Percentiles rank a stretch among this genome's conserved stretches.
Conservation (phyloP, 2,329 filamentous ascomycete species). For the Penicillium brevicompactum region DNA sequence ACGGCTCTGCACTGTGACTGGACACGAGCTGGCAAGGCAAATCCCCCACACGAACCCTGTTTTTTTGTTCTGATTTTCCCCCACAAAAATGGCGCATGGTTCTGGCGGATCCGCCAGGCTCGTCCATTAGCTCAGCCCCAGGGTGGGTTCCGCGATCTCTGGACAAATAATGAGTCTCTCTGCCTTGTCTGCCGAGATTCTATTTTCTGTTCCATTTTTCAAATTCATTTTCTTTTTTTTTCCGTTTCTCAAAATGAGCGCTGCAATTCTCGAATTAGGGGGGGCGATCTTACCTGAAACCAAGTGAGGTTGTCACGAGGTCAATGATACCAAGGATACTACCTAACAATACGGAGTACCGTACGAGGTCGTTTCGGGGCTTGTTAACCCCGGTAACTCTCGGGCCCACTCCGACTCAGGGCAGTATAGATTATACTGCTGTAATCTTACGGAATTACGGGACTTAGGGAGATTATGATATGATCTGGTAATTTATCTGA, state of each 20-base stretch:
- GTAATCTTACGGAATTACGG: background rate
- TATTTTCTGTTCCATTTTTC: no score
- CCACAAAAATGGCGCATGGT: conserved; percentile 32
- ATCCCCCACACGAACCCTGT: conserved; percentile 29
- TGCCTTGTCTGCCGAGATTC: background rate
- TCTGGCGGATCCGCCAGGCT: conserved; percentile 21
- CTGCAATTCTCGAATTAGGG: background rate
- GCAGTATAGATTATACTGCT: background rate
- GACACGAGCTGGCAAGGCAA: conserved; percentile 3
- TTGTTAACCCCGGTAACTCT: conserved; percentile 3
- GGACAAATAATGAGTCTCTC: background rate
- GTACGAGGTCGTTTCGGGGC: background rate
- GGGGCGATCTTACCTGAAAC: background rate
- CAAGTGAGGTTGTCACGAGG: conserved; percentile 1
- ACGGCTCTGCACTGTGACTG: background rate
- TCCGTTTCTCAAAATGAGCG: background rate
- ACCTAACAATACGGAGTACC: background rate
- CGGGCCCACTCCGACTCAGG: conserved; percentile 5
- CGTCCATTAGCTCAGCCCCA: conserved; percentile 13
- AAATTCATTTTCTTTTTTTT: background rate
- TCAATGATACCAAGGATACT: background rate
- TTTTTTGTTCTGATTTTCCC: conserved; percentile 13
- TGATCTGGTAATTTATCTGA: background rate
- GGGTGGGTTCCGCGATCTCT: no score
- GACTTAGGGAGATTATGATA: background rate